Base-by-base conservation (phyloP, 2,329 filamentous ascomycete genomes). In the Xylaria sp. region DNA sequence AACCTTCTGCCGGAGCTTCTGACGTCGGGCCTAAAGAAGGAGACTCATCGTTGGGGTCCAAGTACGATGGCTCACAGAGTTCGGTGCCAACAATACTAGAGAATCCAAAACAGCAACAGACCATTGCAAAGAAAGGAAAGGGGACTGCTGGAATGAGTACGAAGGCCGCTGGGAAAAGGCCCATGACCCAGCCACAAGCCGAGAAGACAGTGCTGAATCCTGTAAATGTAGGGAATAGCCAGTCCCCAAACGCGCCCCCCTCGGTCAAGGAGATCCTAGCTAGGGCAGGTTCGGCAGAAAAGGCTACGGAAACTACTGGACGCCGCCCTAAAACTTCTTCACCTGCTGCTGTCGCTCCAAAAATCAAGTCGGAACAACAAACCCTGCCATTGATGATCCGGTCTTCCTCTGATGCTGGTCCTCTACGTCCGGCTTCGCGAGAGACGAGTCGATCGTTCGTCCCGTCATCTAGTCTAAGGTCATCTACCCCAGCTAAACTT, bases 161-260 rank as follows among this genome's bases (percentile, higher is more conserved):
- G 15, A 85, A 84, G 68, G 79, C 81, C 21, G 76, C 78, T 11
- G 83, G 82, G 2, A 86, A 86, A 64, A 79, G 77, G 50, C 80
- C 81, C 9, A 76, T 68, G 4, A 67, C 53, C 9, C 65, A 45
- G 31, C 35, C 46, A 46, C 61, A 59, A 17, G 63, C 46, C 19
- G 64, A 70, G 17, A 67, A 49, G 49, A 35, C 64, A 21, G 61
- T 31, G 14, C 54, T 59, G 14, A 67, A 65, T 57, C 14, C 64
- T 12, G 50, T 43, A 33, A 58, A 25, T 47, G 23, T 57, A 33
- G 60, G 38, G 37, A 61, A 21, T 49, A 53, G 28, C 42, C 53
- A 57, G 52, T 7, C 51, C 11, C 19, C 37, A 51, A 60, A 43
- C 6, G 60, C 55, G 21, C 45, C 43, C 31, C 6, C 45, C 14